Percentiles rank a stretch among this genome's conserved stretches.
These are phyloP conservation scores for Podospora conica DNA, from an alignment of 495 filamentous ascomycete genomes.

Conservation along the genomic window DNA sequence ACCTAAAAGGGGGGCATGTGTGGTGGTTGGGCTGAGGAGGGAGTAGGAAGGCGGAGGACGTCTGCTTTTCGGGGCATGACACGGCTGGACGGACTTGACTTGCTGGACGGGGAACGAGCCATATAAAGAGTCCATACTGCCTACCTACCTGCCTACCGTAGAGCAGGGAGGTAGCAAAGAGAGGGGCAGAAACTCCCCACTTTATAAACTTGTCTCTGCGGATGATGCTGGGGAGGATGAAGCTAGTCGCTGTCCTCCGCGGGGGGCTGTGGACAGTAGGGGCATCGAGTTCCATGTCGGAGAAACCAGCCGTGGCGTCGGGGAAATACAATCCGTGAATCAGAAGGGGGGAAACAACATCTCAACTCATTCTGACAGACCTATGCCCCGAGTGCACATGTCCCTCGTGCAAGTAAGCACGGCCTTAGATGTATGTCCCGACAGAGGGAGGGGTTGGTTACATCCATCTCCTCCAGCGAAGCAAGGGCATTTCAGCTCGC, in stretches of 20 bases:
- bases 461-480: no score
- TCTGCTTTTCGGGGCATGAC: background rate
- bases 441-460: no score
- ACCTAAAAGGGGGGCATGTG: background rate
- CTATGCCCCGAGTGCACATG: no score
- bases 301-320: background rate
- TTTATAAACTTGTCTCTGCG: background rate
- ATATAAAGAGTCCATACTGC: background rate
- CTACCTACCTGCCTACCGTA: background rate
- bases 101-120: background rate
- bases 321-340: background rate
- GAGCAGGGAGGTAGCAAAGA: background rate
- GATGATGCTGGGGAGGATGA: background rate
- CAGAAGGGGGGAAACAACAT: background rate
- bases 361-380: background rate
- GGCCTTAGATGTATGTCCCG: no score
- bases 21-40: no score
- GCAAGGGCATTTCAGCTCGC: no score
- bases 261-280: no score
- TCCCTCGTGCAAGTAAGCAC: no score
- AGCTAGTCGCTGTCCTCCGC: no score
- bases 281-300: background rate
- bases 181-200: background rate
- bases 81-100: background rate
- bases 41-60: background rate